A percentile compares a stretch with the other conserved stretches of the same genome.
phyloP scores from a whole-genome alignment of 2,329 filamentous ascomycete species.

The Fonsecaea monophora region DNA sequence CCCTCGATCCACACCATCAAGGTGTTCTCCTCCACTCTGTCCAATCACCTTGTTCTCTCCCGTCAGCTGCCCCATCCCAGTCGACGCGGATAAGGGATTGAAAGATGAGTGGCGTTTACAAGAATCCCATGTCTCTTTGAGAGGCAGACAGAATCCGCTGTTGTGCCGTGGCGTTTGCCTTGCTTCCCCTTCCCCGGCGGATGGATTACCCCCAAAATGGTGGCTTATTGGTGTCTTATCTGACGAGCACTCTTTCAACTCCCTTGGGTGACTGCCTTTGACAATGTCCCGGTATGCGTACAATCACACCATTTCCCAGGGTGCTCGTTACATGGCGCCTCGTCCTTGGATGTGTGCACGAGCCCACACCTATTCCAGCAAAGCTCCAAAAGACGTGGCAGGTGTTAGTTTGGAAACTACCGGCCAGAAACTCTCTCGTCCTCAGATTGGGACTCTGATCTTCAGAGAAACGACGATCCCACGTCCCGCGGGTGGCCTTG shows the following conservation, averaged over 20 bases:
- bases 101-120: constrained; percentile 1
- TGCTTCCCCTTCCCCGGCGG: neutral
- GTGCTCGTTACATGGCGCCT: neutral
- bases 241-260: neutral
- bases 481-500: neutral
- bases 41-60: neutral
- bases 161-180: neutral
- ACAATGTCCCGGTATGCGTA: neutral
- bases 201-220: neutral
- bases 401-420: neutral
- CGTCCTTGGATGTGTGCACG: neutral
- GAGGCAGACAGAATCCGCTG: neutral
- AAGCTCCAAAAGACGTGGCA: neutral
- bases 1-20: neutral
- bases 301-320: neutral
- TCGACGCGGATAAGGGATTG: constrained; percentile 5
- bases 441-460: neutral
- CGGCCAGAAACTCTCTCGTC: neutral
- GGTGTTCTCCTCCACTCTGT: neutral
- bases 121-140: neutral
- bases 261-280: neutral
- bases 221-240: neutral
- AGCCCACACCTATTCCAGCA: neutral
- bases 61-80: constrained; percentile 1
- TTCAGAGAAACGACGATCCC: neutral